phyloP scores from a whole-genome alignment of 2,329 filamentous ascomycete genomes.

The Ilyonectria sp. region DNA sequence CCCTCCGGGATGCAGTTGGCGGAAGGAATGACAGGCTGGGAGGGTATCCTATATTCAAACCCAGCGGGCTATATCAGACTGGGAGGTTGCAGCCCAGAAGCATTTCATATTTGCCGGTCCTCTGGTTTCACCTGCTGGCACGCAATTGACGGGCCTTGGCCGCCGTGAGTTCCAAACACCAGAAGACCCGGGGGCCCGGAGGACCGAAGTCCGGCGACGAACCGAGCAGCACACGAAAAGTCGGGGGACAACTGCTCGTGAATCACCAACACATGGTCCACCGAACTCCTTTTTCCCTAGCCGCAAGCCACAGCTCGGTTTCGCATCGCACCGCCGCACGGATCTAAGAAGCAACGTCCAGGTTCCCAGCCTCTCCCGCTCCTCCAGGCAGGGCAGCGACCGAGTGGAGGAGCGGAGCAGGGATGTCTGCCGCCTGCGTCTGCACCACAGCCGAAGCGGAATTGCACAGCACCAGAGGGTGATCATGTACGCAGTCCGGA shows the following conservation, averaged over 20 bases:
- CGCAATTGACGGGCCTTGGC: constrained; percentile 18
- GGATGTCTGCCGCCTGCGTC: constrained; percentile 29
- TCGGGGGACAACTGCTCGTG: background rate
- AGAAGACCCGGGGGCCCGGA: constrained; percentile 27
- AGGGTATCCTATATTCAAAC: constrained; percentile 13
- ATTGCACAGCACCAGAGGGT: constrained; percentile 24
- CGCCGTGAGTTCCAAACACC: constrained; percentile 24
- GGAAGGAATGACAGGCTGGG: background rate
- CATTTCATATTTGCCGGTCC: constrained; percentile 14
- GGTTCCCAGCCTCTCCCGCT: constrained; percentile 22
- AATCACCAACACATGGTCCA: constrained; percentile 1
- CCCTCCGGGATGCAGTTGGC: background rate
- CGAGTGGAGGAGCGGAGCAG: constrained; percentile 11
- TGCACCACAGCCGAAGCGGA: constrained; percentile 38
- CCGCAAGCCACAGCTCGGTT: background rate
- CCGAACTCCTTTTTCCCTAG: background rate
- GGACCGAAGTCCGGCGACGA: constrained; percentile 13
- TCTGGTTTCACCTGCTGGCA: constrained; percentile 11
- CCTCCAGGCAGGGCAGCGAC: constrained; percentile 21
- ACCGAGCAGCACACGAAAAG: background rate
- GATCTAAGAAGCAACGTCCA: constrained; percentile 28
- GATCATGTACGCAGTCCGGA: background rate
- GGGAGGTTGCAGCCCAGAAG: constrained; percentile 4
- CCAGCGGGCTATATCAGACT: constrained; percentile 11
- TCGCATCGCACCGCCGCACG: constrained; percentile 13